Evolutionary conservation across 306 rosid genomes (phyloP).

Genomic region (Astragalus glycyphyllos): DNA sequence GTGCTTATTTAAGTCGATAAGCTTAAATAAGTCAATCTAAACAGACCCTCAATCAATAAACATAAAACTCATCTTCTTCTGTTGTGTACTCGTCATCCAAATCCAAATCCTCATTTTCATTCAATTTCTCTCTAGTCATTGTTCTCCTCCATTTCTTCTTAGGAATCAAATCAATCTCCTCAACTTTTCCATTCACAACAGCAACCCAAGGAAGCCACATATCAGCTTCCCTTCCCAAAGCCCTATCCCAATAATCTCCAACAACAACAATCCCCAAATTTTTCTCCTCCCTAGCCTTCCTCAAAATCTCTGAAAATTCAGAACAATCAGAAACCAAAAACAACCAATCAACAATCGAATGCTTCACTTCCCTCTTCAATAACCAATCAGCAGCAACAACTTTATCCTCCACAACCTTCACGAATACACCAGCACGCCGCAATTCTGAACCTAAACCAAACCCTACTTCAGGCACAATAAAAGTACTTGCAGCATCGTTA

Average conservation of each 20-base stretch:
- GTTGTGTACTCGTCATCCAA: conserved; percentile 35
- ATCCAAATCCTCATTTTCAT: conserved; percentile 30
- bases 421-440: conserved; percentile 85
- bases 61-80: conserved; percentile 46
- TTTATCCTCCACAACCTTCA: conserved; percentile 84
- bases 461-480: conserved; percentile 66
- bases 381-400: conserved; percentile 94
- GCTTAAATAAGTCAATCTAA: no score
- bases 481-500: conserved; percentile 67
- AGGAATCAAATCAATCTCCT: conserved; percentile 59
- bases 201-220: conserved; percentile 90
- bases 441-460: conserved; percentile 80
- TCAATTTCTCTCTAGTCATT: conserved; percentile 22
- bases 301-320: conserved; percentile 80
- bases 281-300: conserved; percentile 67
- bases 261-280: conserved; percentile 84
- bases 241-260: conserved; percentile 72
- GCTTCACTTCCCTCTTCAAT: conserved; percentile 83
- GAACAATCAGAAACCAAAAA: conserved; percentile 85
- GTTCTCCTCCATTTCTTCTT: conserved; percentile 32
- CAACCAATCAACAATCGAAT: conserved; percentile 86
- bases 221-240: conserved; percentile 76
- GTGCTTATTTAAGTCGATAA: no score
- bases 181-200: conserved; percentile 78
- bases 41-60: background rate